Base-by-base conservation (phyloP, 73 alveolate genomes). In the Paramecium tetraurelia region DNA sequence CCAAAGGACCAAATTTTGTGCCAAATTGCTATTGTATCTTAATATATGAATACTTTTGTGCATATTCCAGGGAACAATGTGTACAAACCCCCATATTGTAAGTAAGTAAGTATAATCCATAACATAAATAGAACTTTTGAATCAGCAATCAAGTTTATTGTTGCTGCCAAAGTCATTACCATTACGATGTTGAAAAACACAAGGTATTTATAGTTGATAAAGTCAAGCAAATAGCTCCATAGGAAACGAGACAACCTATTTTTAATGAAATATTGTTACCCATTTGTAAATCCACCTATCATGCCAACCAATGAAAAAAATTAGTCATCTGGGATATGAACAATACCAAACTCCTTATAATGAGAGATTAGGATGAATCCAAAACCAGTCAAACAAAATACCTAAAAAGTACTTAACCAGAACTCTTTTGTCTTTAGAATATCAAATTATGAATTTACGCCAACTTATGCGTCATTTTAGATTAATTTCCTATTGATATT, bases 351-450 rank as follows among this genome's bases (percentile, higher is more conserved):
- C n/a, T 41, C 70, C 48, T 80, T 80, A 24, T 80, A 80, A 20
- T 80, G 75, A 4, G 90, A 80, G 33, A 80, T 41, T 0, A 80
- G 29, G 24, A 80, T 41, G 29, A 80, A 80, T 43, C 90, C 90
- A 43, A 80, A 80, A 12, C 90, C 90, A 10, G 90, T 80, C 24
- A 80, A 46, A 80, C 90, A 80, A 22, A 80, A 80, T 41, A 80
- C 50, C 10, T 80, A 48, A 48, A 80, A 41, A 1, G 31, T 38
- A 80, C 90, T 80, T 11, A 44, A 20, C 46, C 57, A 80, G 21
- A 80, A 41, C 16, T 80, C 90, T 80, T 40, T 40, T 12, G 31
- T 36, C 40, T 72, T 72, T 0, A 72, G 59, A 5, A 72, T 72
- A 0, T 72, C 59, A 12, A 29, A 36, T 72, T 33, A 36, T 4